Evolutionary conservation across 176 grass and related monocot species (phyloP), one percentile per base, ranked within the genome.

Genomic region (Zea luxurians): DNA sequence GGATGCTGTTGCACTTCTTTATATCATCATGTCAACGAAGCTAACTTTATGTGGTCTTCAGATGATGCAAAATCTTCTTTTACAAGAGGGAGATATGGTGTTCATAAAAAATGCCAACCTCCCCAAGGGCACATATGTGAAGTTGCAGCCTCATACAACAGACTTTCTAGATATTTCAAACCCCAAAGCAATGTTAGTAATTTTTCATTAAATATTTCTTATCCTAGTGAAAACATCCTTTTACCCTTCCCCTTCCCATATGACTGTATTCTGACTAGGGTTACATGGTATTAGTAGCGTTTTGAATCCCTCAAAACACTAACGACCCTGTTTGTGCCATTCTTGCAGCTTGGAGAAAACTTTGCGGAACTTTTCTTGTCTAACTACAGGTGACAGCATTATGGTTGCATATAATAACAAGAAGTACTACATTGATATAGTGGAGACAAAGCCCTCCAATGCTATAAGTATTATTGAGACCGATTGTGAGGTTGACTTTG

Each of bases 21-120:
- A 75, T 76, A 44, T 21, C 27, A 86, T 71, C 61, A 40, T 78
- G 62, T 72, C 35, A 63, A 78, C 54, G 10, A 43, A 88, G 13
- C 61, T 91, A 58, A 91, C 50, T 54, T 46, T 20, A 61, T 83
- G 6, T 78, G 57, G 64, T 82, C 69, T 83, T 55, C 74, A 99
- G 96, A 92, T 99, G 96, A 99, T 99, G 96, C 96, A 99, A 95
- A 99, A 99, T 90, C 89, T 99, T 78, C 89, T 99, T 74, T 73
- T 99, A 20, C 88, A 92, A 99, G 96, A 99, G 85, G 96, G 96
- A 81, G 92, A 99, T 69, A 87, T 89, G 83, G 89, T 95, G 66
- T 89, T 75, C 35, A 85, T 99, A 46, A 99, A 99, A 82, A 99
- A 95, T 85, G 88, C 89, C 15, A 99, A 84, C 48, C 92, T 99